These are phyloP conservation scores for Clarireedia homoeocarpa DNA, from an alignment of 2,329 filamentous ascomycete species.

Conservation along the genomic window DNA sequence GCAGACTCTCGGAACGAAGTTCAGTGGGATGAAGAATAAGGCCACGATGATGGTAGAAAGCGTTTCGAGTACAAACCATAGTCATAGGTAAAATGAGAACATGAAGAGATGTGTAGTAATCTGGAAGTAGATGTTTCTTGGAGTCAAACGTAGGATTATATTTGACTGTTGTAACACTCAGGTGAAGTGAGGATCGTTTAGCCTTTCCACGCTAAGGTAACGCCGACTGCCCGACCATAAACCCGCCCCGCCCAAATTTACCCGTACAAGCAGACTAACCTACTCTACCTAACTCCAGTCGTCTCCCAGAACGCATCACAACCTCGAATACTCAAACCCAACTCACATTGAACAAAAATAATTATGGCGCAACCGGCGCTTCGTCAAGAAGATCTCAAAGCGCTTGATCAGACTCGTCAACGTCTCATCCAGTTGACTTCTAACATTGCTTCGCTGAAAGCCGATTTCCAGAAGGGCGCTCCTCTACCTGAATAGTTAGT, in stretches of 20 bases:
- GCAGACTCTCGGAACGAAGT: background rate
- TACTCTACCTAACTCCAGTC: too few species aligned
- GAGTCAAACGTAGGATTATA: too few species aligned
- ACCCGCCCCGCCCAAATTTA: background rate
- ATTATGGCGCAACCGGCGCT: slow-evolving; percentile 21
- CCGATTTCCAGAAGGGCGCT: slow-evolving; percentile 52
- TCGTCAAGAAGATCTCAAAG: slow-evolving; percentile 50
- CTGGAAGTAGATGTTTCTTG: too few species aligned
- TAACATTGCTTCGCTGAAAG: slow-evolving; percentile 57
- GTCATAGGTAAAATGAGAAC: background rate
- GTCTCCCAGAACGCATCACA: too few species aligned
- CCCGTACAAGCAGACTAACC: background rate
- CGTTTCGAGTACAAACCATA: background rate
- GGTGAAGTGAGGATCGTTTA: too few species aligned
- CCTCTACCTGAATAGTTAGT: slow-evolving; percentile 60
- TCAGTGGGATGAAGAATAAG: slow-evolving; percentile 9
- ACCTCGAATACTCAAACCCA: too few species aligned
- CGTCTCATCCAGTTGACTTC: slow-evolving; percentile 61
- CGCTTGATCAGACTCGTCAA: slow-evolving; percentile 63
- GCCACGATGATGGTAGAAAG: slow-evolving; percentile 4
- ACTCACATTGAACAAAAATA: background rate
- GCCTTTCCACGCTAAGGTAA: too few species aligned
- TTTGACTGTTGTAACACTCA: too few species aligned
- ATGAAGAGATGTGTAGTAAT: too few species aligned
- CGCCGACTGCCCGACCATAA: too few species aligned